These are phyloP conservation scores for Hanseniaspora lachancei DNA, from an alignment of 805 yeast genomes.

Conservation along the genomic window DNA sequence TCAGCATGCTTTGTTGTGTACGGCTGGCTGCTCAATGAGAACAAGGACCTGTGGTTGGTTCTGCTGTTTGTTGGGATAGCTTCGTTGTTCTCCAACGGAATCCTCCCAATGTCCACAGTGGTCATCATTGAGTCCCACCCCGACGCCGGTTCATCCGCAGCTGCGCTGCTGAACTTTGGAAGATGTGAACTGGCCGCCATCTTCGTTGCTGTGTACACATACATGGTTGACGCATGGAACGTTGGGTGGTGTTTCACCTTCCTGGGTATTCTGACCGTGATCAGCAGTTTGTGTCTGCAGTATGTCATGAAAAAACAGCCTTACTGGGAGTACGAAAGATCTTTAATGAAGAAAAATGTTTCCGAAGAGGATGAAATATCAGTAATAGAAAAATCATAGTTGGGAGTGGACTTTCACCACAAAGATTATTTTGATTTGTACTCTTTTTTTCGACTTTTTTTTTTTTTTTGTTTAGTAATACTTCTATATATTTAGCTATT, in stretches of 20 bases:
- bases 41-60: constrained; percentile 40
- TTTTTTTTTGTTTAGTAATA: neutral
- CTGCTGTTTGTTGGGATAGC: constrained; percentile 45
- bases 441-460: neutral
- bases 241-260: constrained; percentile 70
- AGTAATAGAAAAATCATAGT: neutral
- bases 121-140: constrained; percentile 70
- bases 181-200: constrained; percentile 65
- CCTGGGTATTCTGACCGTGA: constrained; percentile 39
- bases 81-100: constrained; percentile 46
- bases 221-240: constrained; percentile 44
- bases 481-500: too few species aligned
- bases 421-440: too few species aligned
- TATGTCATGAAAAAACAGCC: constrained; percentile 26
- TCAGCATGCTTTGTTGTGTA: constrained; percentile 35
- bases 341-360: neutral
- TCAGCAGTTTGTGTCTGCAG: constrained; percentile 20
- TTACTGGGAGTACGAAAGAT: constrained; percentile 22
- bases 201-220: constrained; percentile 51
- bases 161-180: constrained; percentile 57
- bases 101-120: constrained; percentile 47
- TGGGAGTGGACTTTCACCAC: too few species aligned
- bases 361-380: neutral
- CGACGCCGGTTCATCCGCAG: constrained; percentile 53
- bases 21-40: constrained; percentile 59